Base-by-base conservation (phyloP, 192 early-diverging fungal species). In the Ramicandelaber brevisporus region DNA sequence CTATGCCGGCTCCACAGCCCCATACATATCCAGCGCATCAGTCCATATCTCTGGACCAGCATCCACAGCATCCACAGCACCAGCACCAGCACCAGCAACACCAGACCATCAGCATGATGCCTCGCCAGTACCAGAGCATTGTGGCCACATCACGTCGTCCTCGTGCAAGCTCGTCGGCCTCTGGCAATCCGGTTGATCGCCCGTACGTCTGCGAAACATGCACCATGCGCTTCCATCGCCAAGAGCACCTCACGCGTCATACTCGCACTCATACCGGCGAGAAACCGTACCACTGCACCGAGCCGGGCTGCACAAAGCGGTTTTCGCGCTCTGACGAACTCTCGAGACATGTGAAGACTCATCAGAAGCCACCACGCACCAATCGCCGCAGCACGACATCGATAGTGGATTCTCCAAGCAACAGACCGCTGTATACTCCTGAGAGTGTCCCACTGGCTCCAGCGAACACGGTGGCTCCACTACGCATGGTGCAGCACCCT, bases 231-330 rank as follows among this genome's bases (percentile, higher is more conserved):
- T 79, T 79, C 50, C 65, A 63, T 26, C 68, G 75, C 17, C 53
- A 73, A 5, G 75, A 75, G 47, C 75, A 79, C 45, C 70, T 73
- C 48, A 77, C 70, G 4, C 61, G 73, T 19, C 80, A 85, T 37
- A 67, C 74, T 26, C 65, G 73, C 42, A 78, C 71, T 4, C 80
- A 85, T 44, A 85, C 80, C 1, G 80, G 80, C 28, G 80, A 85
- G 50, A 68, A 70, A 29, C 80, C 80, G 3, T 70, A 79, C 40
- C 53, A 55, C 12, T 85, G 80, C 48, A 63, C 62, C 20, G 68
- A 67, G 33, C 54, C 66, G 17, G 69, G 69, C 34, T 85, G 80
- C 46, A 65, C 66, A 36, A 74, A 76, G 48, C 62, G 63, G 14
- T 85, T 85, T 37, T 70, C 70, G 6, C 57, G 76, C 22, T 69